A percentile compares a stretch with the other conserved stretches of the same genome.
Conservation (phyloP, 371 early-diverging fungal species). For the Lichtheimia ornata region DNA sequence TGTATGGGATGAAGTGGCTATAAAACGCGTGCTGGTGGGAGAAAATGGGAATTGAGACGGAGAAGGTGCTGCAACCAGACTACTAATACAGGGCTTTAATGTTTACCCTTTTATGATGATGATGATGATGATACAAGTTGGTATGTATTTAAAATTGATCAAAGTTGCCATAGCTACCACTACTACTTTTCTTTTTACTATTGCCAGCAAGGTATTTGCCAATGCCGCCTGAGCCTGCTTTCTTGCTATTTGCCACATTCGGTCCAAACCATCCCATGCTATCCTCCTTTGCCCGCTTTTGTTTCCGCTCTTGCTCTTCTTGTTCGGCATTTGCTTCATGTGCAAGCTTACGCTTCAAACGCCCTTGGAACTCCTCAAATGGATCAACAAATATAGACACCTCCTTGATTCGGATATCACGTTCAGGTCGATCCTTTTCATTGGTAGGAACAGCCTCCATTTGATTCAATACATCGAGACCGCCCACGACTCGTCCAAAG, state of each 20-base stretch:
- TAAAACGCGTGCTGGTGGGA: no score
- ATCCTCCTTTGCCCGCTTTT: conserved; percentile 50
- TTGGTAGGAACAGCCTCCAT: conserved; percentile 80
- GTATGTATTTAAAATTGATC: conserved; percentile 28
- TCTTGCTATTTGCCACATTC: conserved; percentile 31
- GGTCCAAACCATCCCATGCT: conserved; percentile 78
- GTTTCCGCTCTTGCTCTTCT: conserved; percentile 43
- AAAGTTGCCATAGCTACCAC: conserved; percentile 36
- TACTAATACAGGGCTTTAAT: background rate
- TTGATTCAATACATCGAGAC: conserved; percentile 76
- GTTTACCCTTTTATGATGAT: no score
- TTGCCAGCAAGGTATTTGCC: conserved; percentile 71
- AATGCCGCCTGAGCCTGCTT: conserved; percentile 43
- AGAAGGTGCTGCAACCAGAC: background rate
- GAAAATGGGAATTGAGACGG: conserved; percentile 2
- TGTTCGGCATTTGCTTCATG: conserved; percentile 45
- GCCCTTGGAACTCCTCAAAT: conserved; percentile 73
- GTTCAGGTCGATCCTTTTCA: conserved; percentile 70
- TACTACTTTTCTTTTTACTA: background rate
- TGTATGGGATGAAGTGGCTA: background rate
- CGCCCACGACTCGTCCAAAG: conserved; percentile 87
- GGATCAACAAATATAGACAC: conserved; percentile 84
- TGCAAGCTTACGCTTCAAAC: conserved; percentile 53
- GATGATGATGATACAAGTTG: background rate
- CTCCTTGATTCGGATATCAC: conserved; percentile 73